Evolutionary conservation across 2,329 filamentous ascomycete species (phyloP), one percentile per base, ranked within the genome.

Genomic region (Furcasterigmium furcatum): DNA sequence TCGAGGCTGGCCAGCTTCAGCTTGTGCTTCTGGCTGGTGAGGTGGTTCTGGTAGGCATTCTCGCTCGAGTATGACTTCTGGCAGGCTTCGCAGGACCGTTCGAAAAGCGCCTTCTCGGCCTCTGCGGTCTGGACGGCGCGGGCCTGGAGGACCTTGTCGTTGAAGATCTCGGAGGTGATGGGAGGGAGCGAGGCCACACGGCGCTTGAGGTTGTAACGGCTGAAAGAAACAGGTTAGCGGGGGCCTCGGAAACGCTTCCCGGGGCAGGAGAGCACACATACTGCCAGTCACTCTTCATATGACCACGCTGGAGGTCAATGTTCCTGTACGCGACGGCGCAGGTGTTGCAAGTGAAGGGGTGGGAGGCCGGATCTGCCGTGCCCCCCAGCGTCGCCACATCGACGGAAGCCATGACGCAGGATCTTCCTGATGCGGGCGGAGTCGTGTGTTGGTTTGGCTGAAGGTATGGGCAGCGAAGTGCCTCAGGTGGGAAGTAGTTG

Each of bases 271-370:
- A 21, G 41, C 43, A 44, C 5, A 84, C 88, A 72, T 78, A 94
- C 87, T 99, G 92, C 94, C 94, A 99, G 72, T 99, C 94, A 58
- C 87, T 94, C 67, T 94, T 91, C 94, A 99, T 99, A 65, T 99
- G 94, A 30, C 82, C 85, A 64, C 94, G 85, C 71, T 99, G 94
- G 46, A 95, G 78, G 63, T 97, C 92, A 65, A 88, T 91, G 62
- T 89, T 91, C 55, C 92, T 86, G 71, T 97, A 99, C 43, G 92
- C 94, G 57, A 99, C 91, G 65, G 96, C 90, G 64, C 94, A 99
- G 47, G 91, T 94, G 69, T 97, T 99, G 82, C 94, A 99, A 46
- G 92, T 97, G 71, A 92, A 99, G 2, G 94, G 92, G 64, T 96
- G 90, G 21, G 85, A 77, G 25, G 79, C 60, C 14, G 70, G 58